Percentiles rank a stretch among this genome's conserved stretches.
phyloP scores from a whole-genome alignment of 768 basidiomycete genomes.

The Lepiota brunneoincarnata region DNA sequence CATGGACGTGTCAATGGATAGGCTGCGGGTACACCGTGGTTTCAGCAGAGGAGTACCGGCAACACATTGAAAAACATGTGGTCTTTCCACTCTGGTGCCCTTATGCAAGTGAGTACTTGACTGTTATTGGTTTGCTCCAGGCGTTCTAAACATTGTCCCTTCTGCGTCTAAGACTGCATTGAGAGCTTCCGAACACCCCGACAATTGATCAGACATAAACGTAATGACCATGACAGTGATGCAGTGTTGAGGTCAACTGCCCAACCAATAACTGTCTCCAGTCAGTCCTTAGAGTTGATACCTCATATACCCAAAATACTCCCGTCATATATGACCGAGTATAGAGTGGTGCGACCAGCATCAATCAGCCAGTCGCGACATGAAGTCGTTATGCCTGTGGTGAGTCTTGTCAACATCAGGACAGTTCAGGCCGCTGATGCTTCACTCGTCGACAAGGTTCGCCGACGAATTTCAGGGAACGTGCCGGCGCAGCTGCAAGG shows the following conservation, averaged over 20 bases:
- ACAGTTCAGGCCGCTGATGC: not conserved
- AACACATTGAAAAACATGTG: conserved; percentile 57
- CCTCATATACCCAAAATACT: conserved; percentile 20
- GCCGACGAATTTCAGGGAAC: conserved; percentile 21
- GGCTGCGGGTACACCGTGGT: conserved; percentile 47
- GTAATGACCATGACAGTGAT: conserved; percentile 1
- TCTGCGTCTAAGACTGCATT: conserved; percentile 44
- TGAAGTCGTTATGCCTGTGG: conserved; percentile 50
- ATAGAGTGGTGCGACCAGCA: conserved; percentile 39
- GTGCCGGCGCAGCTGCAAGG: conserved; percentile 32
- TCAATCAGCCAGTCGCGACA: conserved; percentile 53
- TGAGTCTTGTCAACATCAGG: conserved; percentile 24
- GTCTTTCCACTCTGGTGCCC: conserved; percentile 40
- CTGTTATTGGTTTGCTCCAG: not conserved
- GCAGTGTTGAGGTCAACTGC: conserved; percentile 36
- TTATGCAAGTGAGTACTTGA: conserved; percentile 42
- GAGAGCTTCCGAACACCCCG: conserved; percentile 43
- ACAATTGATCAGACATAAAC: conserved; percentile 47
- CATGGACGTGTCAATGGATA: conserved; percentile 54
- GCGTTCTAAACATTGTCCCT: conserved; percentile 9
- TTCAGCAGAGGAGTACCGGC: conserved; percentile 28
- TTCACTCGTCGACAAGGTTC: conserved; percentile 30
- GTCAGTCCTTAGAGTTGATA: not conserved
- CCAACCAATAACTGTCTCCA: conserved; percentile 31
- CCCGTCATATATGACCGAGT: conserved; percentile 50